A percentile compares a stretch with the other conserved stretches of the same genome.
Evolutionary conservation across 768 basidiomycete genomes (phyloP).

Genomic region (Ephemerocybe angulata): DNA sequence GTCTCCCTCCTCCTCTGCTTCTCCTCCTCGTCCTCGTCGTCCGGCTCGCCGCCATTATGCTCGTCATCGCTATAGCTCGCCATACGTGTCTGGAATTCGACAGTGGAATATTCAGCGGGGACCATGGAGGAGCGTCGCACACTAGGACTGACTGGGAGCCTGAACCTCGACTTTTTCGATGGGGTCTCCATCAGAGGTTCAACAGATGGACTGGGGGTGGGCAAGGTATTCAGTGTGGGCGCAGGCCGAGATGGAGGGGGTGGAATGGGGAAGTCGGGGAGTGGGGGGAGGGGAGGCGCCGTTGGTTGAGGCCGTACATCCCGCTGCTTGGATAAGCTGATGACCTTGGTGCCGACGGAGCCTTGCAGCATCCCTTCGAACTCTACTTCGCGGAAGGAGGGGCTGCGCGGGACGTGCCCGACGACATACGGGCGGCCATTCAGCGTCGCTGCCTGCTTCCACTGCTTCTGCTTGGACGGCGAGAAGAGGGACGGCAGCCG

Average conservation of each 20-base stretch:
- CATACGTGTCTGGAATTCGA: conserved; percentile 81
- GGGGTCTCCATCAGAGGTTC: conserved; percentile 23
- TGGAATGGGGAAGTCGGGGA: conserved; percentile 16
- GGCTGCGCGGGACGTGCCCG: conserved; percentile 53
- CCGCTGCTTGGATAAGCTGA: conserved; percentile 32
- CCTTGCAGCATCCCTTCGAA: conserved; percentile 73
- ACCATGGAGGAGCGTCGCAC: conserved; percentile 42
- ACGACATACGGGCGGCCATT: conserved; percentile 75
- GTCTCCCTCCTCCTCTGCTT: conserved; percentile 44
- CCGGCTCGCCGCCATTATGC: conserved; percentile 25
- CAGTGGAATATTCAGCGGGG: conserved; percentile 75
- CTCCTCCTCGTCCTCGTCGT: conserved; percentile 36
- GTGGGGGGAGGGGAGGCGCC: conserved; percentile 13
- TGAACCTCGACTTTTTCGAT: conserved; percentile 53
- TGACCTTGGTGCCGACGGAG: conserved; percentile 43
- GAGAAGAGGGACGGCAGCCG: conserved; percentile 70
- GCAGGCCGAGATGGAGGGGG: conserved; percentile 16
- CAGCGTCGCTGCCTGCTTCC: conserved; percentile 80
- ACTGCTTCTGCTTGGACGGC: conserved; percentile 51
- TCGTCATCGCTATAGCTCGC: conserved; percentile 59
- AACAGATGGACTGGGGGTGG: conserved; percentile 17
- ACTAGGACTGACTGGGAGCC: conserved; percentile 54
- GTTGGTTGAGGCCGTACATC: conserved; percentile 15
- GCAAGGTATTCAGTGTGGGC: neutral
- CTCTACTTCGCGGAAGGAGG: conserved; percentile 62